Evolutionary conservation across 2,329 filamentous ascomycete species (phyloP), one percentile per base, ranked within the genome.

Genomic region (Pseudocercospora cruenta): DNA sequence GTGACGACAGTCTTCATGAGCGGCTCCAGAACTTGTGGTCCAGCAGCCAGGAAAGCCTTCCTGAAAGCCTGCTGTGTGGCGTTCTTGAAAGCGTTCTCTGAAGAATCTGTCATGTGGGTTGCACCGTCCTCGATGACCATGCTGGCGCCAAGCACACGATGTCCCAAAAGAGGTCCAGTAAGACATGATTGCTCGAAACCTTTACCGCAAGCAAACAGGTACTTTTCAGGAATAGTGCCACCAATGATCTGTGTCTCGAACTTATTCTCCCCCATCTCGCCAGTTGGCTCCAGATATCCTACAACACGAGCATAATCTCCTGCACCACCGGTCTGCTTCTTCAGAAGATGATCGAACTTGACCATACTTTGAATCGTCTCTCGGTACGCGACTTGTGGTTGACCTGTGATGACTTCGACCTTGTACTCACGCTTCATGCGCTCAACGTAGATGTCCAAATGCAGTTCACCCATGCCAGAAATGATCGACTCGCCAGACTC

Each of bases 1-100:
- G 93, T 97, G 75, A 99, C 93, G 67, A 93, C 94, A 0, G 93
- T 97, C 86, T 97, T 98, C 95, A 99, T 99, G 62, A 99, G 82
- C 4, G 95, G 95, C 81, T 99, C 95, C 39, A 99, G 88, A 9
- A 99, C 90, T 74, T 92, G 87, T 2, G 94, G 94, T 60, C 89
- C 87, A 36, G 90, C 92, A 12, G 91, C 88, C 67, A 86, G 84
- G 83, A 99, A 98, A 19, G 93, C 91, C 82, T 97, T 97, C 73
- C 91, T 89, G 89, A 99, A 99, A 26, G 95, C 95, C 84, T 97
- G 92, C 80, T 97, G 93, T 2, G 95, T 96, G 12, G 95, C 94
- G 72, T 90, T 90, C 81, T 91, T 96, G 88, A 99, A 99, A 12
- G 95, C 89, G 85, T 94, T 92, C 86, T 99, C 95, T 31, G 92